These are phyloP conservation scores for Whalleya microplaca DNA, from an alignment of 2,329 filamentous ascomycete species.

Conservation along the genomic window DNA sequence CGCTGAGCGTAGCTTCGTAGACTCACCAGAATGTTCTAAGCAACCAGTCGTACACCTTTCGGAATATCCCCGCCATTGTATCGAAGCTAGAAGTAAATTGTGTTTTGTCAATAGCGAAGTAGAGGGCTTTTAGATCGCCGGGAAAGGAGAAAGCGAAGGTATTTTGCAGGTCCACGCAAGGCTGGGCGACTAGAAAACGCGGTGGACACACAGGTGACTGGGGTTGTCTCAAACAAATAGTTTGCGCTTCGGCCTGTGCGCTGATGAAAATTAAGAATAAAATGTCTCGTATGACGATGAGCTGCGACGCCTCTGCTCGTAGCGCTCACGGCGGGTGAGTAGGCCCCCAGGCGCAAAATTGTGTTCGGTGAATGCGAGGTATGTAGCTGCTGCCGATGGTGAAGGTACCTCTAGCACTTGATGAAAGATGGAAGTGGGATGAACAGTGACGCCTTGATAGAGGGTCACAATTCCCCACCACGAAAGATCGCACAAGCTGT, in stretches of 20 bases:
- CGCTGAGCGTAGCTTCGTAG: slow-evolving; percentile 29
- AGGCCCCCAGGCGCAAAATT: slow-evolving; percentile 31
- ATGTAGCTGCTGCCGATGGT: slow-evolving; percentile 34
- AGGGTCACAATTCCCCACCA: slow-evolving; percentile 44
- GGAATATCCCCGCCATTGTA: slow-evolving; percentile 89
- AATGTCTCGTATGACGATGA: slow-evolving; percentile 48
- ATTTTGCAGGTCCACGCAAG: slow-evolving; percentile 30
- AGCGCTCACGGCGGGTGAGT: slow-evolving; percentile 38
- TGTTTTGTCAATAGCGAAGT: slow-evolving; percentile 14
- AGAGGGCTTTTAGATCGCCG: slow-evolving; percentile 14
- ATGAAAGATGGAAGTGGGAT: slow-evolving; percentile 37
- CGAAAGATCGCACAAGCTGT: slow-evolving; percentile 44
- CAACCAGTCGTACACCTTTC: slow-evolving; percentile 96
- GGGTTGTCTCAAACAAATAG: slow-evolving; percentile 43
- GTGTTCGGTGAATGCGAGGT: slow-evolving; percentile 35
- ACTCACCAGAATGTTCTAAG: slow-evolving; percentile 95
- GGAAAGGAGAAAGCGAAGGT: slow-evolving; percentile 31
- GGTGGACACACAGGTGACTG: slow-evolving; percentile 30
- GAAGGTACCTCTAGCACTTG: slow-evolving; percentile 31
- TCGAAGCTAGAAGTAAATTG: slow-evolving; percentile 24
- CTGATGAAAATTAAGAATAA: slow-evolving; percentile 43
- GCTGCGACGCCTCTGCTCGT: slow-evolving; percentile 34
- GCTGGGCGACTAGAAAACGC: slow-evolving; percentile 31
- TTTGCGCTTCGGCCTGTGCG: slow-evolving; percentile 39
- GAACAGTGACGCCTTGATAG: slow-evolving; percentile 40